Base-by-base conservation (phyloP, 225 moss, liverwort and hornwort species). In the Polytrichum commune region DNA sequence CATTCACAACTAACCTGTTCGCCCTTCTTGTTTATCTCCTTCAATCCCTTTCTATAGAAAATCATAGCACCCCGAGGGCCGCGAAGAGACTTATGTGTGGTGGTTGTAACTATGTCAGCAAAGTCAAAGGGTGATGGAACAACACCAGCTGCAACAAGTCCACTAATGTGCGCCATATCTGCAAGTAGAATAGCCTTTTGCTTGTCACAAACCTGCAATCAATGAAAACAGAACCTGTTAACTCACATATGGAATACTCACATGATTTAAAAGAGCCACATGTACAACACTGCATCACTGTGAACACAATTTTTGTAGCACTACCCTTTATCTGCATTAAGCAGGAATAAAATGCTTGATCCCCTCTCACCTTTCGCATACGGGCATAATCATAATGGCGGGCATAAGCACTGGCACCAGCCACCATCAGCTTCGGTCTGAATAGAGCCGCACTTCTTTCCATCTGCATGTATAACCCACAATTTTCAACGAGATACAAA, bases 101-200 rank as follows among this genome's bases (percentile, higher is more conserved):
- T 91, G 10, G 90, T 91, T 0, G 90, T 91, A 10, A 91, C 90
- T 55, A 91, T 76, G 77, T 91, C 90, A 9, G 90, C 88, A 70
- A 79, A 91, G 0, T 91, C 88, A 66, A 91, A 91, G 7, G 90
- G 90, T 53, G 90, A 84, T 27, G 90, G 90, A 60, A 88, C 83
- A 56, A 91, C 88, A 46, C 82, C 90, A 58, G 85, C 90, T 22
- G 90, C 90, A 22, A 91, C 90, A 26, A 91, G 85, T 53, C 90
- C 90, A 87, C 90, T 90, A 69, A 86, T 91, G 28, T 91, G 90
- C 28, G 90, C 90, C 90, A 91, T 91, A 73, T 91, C 90, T 29
- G 90, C 90, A 6, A 91, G 83, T 27, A 91, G 67, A 32, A 91
- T 84, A 27, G 88, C 81, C 70, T 91, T 91, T 57, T 84, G 85